phyloP scores from a whole-genome alignment of 495 filamentous ascomycete genomes.

The Beverwykella pulmonaria region DNA sequence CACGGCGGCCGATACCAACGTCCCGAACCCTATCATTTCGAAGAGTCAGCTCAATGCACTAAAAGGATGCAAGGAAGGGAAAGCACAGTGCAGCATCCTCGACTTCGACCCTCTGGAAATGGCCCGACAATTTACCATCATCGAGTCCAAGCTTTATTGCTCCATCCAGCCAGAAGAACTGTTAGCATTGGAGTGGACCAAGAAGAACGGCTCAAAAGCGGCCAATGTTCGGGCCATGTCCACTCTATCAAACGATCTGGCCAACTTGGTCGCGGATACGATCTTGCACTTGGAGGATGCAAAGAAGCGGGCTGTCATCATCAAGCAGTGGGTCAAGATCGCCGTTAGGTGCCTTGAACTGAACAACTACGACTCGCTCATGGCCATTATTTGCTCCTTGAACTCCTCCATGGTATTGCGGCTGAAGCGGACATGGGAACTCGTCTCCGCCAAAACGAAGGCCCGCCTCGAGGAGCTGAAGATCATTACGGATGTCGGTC shows the following conservation, averaged over 20 bases:
- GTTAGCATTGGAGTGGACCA: conserved; percentile 91
- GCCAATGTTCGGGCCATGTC: conserved; percentile 97
- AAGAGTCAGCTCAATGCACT: conserved; percentile 77
- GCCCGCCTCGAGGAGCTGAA: conserved; percentile 75
- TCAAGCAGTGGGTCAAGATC: conserved; percentile 99
- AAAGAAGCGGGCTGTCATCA: conserved; percentile 84
- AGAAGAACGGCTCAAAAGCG: conserved; percentile 73
- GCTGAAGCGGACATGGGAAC: conserved; percentile 92
- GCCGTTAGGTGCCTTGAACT: conserved; percentile 82
- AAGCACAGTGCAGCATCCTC: conserved; percentile 71
- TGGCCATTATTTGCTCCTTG: conserved; percentile 93
- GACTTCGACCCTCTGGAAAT: conserved; percentile 94
- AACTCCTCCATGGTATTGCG: conserved; percentile 89
- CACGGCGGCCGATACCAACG: conserved; percentile 66
- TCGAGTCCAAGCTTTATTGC: conserved; percentile 91
- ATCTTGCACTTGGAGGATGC: conserved; percentile 84
- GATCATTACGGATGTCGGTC: conserved; percentile 79
- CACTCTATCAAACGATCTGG: conserved; percentile 83
- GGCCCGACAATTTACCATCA: conserved; percentile 90
- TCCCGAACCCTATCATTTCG: conserved; percentile 69
- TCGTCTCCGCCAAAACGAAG: conserved; percentile 83
- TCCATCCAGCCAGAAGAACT: conserved; percentile 91
- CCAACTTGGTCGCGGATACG: conserved; percentile 93
- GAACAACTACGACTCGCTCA: conserved; percentile 94
- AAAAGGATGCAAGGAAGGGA: conserved; percentile 71